phyloP scores from a whole-genome alignment of 2,329 filamentous ascomycete species.

The Penicillium hesseltinei region DNA sequence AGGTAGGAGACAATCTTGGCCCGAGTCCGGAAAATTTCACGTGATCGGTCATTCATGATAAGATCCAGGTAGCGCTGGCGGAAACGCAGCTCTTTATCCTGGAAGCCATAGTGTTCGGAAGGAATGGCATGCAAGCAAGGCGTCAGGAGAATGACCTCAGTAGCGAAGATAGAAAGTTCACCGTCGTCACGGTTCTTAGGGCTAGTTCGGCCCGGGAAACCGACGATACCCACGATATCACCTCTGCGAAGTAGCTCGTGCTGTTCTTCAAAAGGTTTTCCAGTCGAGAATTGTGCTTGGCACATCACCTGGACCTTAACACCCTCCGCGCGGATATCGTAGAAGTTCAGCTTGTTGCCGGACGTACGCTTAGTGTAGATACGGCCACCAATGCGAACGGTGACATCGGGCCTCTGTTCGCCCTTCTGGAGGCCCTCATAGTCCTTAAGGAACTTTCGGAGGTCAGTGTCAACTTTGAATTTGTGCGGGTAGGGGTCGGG shows the following conservation, averaged over 20 bases:
- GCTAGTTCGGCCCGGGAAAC: constrained; percentile 78
- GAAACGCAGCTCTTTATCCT: constrained; percentile 90
- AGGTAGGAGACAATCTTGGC: constrained; percentile 87
- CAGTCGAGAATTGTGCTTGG: constrained; percentile 74
- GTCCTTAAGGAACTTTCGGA: constrained; percentile 74
- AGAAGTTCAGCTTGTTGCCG: constrained; percentile 85
- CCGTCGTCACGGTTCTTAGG: constrained; percentile 87
- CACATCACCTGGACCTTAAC: constrained; percentile 87
- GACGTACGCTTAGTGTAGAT: constrained; percentile 85
- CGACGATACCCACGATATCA: constrained; percentile 86
- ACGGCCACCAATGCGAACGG: constrained; percentile 75
- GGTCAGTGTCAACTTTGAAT: constrained; percentile 82
- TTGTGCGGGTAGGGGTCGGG: constrained; percentile 91
- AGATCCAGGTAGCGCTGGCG: constrained; percentile 92
- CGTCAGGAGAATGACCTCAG: constrained; percentile 78
- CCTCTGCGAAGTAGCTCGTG: constrained; percentile 86
- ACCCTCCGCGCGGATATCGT: constrained; percentile 76
- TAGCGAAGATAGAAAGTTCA: constrained; percentile 91
- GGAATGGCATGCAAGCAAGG: constrained; percentile 91
- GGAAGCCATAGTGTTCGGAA: constrained; percentile 83
- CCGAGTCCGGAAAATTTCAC: constrained; percentile 79
- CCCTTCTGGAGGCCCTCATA: constrained; percentile 80
- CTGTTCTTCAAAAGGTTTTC: constrained; percentile 76
- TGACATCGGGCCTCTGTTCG: constrained; percentile 72
- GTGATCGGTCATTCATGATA: constrained; percentile 89